These are phyloP conservation scores for Solanum acaule DNA, from an alignment of 257 asterid species.

Conservation along the genomic window DNA sequence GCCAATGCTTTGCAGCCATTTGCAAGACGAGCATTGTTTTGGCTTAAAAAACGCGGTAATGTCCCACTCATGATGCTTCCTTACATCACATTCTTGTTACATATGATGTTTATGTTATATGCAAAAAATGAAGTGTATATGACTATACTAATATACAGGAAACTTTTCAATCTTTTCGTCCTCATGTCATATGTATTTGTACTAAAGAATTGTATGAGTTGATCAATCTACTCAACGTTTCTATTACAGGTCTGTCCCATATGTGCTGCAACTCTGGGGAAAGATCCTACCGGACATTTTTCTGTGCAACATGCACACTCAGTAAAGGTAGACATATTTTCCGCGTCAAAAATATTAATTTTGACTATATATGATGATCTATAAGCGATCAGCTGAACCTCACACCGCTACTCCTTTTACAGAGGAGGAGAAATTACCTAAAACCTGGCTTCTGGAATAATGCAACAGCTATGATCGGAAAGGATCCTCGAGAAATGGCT, in stretches of 20 bases:
- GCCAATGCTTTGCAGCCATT: slow-evolving; percentile 50
- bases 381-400: neutral
- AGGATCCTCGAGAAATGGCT: slow-evolving; percentile 44
- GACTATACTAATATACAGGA: neutral
- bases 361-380: neutral
- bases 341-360: neutral
- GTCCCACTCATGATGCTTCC: neutral
- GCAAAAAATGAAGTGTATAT: neutral
- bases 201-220: neutral
- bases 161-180: neutral
- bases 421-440: slow-evolving; percentile 59
- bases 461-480: slow-evolving; percentile 30
- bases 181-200: neutral
- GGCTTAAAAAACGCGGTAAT: slow-evolving; percentile 58
- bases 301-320: slow-evolving; percentile 59
- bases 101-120: neutral
- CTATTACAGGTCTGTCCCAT: slow-evolving; percentile 72
- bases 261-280: slow-evolving; percentile 75
- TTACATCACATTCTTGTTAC: neutral
- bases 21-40: slow-evolving; percentile 78
- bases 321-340: slow-evolving; percentile 39
- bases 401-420: neutral
- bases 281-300: slow-evolving; percentile 59
- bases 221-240: neutral
- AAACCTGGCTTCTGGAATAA: slow-evolving; percentile 49